phyloP scores from a whole-genome alignment of 345 rosid genomes.

The Eucalyptus virginea region DNA sequence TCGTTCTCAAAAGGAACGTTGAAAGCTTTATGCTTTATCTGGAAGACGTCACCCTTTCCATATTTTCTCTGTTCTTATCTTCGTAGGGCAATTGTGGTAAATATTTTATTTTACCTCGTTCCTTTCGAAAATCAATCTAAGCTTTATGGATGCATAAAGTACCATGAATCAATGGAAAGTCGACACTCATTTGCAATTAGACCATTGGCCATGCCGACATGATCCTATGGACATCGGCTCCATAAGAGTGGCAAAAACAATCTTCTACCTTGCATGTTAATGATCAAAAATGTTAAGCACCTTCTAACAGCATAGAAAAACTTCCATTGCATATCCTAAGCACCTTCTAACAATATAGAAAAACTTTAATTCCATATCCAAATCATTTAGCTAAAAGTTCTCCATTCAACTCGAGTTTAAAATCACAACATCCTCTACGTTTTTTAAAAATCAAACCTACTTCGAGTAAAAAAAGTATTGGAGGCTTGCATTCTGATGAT shows the following conservation, averaged over 20 bases:
- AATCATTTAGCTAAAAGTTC: not conserved
- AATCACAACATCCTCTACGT: not conserved
- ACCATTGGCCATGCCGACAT: too few relatives aligned
- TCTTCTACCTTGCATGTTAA: not conserved
- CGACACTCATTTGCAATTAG: not conserved
- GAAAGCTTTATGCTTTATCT: not conserved
- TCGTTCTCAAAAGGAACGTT: not conserved
- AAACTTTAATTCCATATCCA: not conserved
- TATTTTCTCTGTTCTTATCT: not conserved
- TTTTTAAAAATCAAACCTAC: not conserved
- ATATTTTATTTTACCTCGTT: not conserved
- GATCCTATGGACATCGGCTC: not conserved
- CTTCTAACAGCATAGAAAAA: not conserved
- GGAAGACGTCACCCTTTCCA: not conserved
- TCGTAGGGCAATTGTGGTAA: not conserved
- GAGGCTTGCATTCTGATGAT: accelerated
- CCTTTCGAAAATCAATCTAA: not conserved
- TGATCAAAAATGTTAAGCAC: not conserved
- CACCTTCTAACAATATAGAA: not conserved
- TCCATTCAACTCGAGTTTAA: not conserved
- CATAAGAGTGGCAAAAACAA: not conserved
- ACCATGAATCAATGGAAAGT: not conserved
- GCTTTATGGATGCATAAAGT: not conserved
- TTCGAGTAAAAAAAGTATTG: accelerated
- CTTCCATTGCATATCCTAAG: not conserved